A percentile compares a stretch with the other conserved stretches of the same genome.
phyloP scores from a whole-genome alignment of 805 yeast genomes.

The Wickerhamiella cacticola region DNA sequence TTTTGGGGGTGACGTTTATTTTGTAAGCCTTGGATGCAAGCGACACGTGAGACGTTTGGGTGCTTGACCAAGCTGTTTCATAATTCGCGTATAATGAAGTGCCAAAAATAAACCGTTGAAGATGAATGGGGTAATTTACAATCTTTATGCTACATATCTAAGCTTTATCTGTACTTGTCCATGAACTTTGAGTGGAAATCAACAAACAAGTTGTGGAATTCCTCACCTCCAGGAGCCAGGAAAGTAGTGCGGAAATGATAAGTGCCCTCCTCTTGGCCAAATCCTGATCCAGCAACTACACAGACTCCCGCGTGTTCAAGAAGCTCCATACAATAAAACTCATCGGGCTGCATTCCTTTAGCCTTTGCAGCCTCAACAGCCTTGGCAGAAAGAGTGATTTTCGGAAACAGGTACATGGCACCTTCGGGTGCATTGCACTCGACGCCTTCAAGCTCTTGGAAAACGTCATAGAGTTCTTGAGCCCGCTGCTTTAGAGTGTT shows the following conservation, averaged over 20 bases:
- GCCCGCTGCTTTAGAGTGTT: constrained; percentile 55
- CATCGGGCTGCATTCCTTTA: constrained; percentile 57
- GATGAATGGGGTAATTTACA: background rate
- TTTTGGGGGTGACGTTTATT: background rate
- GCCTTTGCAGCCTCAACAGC: constrained; percentile 52
- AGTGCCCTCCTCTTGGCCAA: constrained; percentile 84
- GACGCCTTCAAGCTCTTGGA: constrained; percentile 67
- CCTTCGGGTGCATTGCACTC: constrained; percentile 86
- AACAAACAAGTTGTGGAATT: constrained; percentile 73
- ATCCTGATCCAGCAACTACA: constrained; percentile 95
- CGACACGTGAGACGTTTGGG: background rate
- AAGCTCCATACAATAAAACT: constrained; percentile 73
- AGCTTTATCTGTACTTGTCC: constrained; percentile 34
- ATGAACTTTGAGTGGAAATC: constrained; percentile 67
- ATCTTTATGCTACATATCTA: background rate
- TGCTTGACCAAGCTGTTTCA: background rate
- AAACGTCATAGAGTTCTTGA: constrained; percentile 50
- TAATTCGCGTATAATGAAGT: background rate
- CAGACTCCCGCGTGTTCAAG: constrained; percentile 88
- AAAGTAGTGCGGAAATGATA: constrained; percentile 93
- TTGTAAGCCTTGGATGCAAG: background rate
- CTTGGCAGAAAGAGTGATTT: constrained; percentile 48
- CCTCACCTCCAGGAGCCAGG: constrained; percentile 77
- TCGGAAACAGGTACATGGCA: constrained; percentile 95
- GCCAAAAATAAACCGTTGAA: too few relatives aligned